Percentiles rank a stretch among this genome's conserved stretches.
phyloP scores from a whole-genome alignment of 345 rosid species.

The Arabis hirsuta region DNA sequence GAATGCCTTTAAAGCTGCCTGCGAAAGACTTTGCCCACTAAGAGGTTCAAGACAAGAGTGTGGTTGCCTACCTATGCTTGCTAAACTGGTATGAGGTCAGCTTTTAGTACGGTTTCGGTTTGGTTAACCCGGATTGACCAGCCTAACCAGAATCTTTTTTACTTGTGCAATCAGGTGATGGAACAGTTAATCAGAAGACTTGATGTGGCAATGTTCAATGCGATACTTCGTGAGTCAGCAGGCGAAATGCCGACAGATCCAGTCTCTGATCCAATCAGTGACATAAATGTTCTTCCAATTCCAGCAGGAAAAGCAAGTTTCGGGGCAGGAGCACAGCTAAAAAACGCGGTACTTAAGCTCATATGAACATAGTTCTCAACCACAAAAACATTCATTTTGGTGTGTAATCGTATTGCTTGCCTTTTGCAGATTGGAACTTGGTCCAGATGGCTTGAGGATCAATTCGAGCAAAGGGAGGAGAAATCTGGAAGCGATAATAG shows the following conservation, averaged over 20 bases:
- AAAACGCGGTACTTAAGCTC: conserved; percentile 72
- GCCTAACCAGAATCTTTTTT: conserved; percentile 1
- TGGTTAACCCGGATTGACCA: not conserved
- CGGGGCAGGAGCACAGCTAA: conserved; percentile 88
- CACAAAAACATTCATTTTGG: not conserved
- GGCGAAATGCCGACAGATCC: conserved; percentile 99
- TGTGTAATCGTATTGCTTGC: conserved; percentile 4
- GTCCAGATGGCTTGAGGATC: conserved; percentile 95
- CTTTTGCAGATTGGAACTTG: conserved; percentile 77
- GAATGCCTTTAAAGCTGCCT: conserved; percentile 85
- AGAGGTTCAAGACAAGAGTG: conserved; percentile 88
- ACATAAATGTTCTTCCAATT: conserved; percentile 86
- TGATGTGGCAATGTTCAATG: conserved; percentile 98
- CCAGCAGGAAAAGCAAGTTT: conserved; percentile 90
- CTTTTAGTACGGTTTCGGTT: not conserved
- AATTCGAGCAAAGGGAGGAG: conserved; percentile 70
- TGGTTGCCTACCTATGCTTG: conserved; percentile 81
- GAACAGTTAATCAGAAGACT: conserved; percentile 85
- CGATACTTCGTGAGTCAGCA: conserved; percentile 90
- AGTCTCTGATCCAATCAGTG: conserved; percentile 87
- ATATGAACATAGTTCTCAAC: conserved; percentile 3
- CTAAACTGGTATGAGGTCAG: conserved; percentile 65
- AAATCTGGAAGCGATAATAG: conserved; percentile 43
- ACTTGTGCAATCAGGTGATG: conserved; percentile 64
- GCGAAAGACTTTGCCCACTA: conserved; percentile 88